Percentiles rank a stretch among this genome's conserved stretches.
These are phyloP conservation scores for Cladorrhinum sp. DNA, from an alignment of 2,329 filamentous ascomycete species.

Conservation along the genomic window DNA sequence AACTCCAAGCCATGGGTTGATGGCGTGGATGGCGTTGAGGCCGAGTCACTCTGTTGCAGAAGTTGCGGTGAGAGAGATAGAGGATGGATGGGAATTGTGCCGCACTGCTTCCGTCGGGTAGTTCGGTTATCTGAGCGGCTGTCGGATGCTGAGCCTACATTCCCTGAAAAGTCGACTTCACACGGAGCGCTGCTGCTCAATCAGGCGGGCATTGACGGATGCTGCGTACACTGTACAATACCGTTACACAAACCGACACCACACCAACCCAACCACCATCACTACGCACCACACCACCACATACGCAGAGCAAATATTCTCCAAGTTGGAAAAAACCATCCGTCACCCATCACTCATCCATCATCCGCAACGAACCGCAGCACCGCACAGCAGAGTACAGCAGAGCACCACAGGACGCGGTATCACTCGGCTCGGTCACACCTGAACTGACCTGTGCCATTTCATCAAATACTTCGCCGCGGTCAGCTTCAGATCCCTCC, in stretches of 20 bases:
- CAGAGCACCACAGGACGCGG: neutral
- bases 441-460: neutral
- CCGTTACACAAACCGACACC: neutral
- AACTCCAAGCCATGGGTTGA: constrained; percentile 8
- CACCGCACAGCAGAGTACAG: neutral
- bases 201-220: neutral
- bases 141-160: constrained; percentile 23
- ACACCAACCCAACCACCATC: neutral
- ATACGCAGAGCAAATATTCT: neutral
- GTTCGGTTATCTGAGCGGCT: constrained; percentile 19
- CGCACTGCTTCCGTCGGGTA: constrained; percentile 14
- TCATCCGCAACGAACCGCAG: neutral
- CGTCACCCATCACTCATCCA: neutral
- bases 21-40: constrained; percentile 15
- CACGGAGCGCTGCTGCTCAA: too few species aligned
- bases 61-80: constrained; percentile 23
- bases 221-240: neutral
- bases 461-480: neutral
- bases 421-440: neutral
- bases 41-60: constrained; percentile 12
- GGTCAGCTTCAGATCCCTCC: neutral
- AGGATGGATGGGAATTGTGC: neutral
- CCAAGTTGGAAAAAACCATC: neutral
- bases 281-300: neutral
- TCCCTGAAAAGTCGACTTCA: constrained; percentile 15